phyloP scores from a whole-genome alignment of 2,329 filamentous ascomycete genomes.

The Colletotrichum zoysiae region DNA sequence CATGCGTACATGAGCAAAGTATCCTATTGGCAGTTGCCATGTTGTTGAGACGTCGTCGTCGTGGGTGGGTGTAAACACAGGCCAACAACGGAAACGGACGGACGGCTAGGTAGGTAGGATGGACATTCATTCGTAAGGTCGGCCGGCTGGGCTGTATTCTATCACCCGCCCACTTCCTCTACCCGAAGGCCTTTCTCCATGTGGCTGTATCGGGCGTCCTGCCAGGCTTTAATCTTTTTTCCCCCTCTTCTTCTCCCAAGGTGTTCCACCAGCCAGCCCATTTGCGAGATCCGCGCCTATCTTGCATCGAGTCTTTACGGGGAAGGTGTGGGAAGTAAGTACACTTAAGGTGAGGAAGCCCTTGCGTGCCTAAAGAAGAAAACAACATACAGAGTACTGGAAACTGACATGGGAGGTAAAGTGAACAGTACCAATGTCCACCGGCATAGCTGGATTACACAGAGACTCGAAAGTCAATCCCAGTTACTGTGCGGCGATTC shows the following conservation, averaged over 20 bases:
- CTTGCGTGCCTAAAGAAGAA: conserved; percentile 23
- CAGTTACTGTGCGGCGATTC: neutral
- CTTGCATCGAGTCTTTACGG: conserved; percentile 2
- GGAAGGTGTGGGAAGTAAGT: neutral
- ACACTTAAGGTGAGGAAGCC: conserved; percentile 31
- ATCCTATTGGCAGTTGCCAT: neutral
- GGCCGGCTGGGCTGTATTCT: conserved; percentile 17
- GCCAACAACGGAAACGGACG: neutral
- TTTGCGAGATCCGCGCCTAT: neutral
- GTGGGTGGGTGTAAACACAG: neutral
- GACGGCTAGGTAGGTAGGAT: neutral
- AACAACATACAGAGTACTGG: neutral
- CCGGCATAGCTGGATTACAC: neutral
- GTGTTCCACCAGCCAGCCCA: neutral
- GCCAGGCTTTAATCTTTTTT: neutral
- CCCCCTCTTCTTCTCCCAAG: neutral
- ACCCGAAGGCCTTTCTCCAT: neutral
- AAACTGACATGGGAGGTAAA: conserved; percentile 10
- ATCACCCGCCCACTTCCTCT: neutral
- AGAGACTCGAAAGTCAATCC: neutral
- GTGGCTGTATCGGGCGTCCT: neutral
- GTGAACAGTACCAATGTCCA: neutral
- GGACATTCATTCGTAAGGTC: neutral
- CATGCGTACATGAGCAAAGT: neutral
- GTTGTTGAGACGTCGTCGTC: neutral